Conservation (phyloP, 2,329 filamentous ascomycete genomes). For the Blumeriella jaapii region DNA sequence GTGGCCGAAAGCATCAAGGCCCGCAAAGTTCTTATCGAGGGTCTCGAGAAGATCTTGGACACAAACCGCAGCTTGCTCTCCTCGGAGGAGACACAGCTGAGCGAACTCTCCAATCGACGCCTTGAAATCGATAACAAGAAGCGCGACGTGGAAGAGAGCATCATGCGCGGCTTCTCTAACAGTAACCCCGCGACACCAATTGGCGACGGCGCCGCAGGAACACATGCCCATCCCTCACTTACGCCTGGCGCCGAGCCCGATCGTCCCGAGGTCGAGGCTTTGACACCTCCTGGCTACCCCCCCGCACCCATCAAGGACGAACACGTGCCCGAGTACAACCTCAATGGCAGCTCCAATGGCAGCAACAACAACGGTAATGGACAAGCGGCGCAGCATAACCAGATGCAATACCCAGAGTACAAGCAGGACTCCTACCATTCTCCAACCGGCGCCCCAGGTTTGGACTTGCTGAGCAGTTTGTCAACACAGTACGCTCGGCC, state of each 20-base stretch:
- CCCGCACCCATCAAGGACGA: conserved; percentile 26
- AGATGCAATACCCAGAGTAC: conserved; percentile 7
- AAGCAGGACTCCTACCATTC: conserved; percentile 6
- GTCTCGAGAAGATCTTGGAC: conserved; percentile 71
- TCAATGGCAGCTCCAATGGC: conserved; percentile 25
- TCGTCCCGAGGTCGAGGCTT: conserved; percentile 71
- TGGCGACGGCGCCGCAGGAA: conserved; percentile 30
- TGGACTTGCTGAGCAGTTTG: conserved; percentile 30
- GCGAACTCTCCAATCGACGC: conserved; percentile 55
- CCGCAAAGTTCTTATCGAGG: conserved; percentile 63
- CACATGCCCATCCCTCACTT: conserved; percentile 28
- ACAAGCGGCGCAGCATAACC: neutral
- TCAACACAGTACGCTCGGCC: conserved; percentile 26
- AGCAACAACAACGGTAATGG: neutral
- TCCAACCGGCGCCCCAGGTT: conserved; percentile 21
- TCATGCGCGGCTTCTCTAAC: conserved; percentile 69
- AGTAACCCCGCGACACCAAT: conserved; percentile 39
- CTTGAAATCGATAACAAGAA: conserved; percentile 69
- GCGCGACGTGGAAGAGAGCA: conserved; percentile 78
- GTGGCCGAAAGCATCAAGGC: conserved; percentile 85
- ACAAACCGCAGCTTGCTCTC: conserved; percentile 58
- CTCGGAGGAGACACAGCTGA: conserved; percentile 55
- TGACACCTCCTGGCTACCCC: conserved; percentile 67
- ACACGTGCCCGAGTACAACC: conserved; percentile 28
- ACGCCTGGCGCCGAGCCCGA: conserved; percentile 45